Conservation (phyloP, 805 yeast genomes). For the Barnettozyma californica region DNA sequence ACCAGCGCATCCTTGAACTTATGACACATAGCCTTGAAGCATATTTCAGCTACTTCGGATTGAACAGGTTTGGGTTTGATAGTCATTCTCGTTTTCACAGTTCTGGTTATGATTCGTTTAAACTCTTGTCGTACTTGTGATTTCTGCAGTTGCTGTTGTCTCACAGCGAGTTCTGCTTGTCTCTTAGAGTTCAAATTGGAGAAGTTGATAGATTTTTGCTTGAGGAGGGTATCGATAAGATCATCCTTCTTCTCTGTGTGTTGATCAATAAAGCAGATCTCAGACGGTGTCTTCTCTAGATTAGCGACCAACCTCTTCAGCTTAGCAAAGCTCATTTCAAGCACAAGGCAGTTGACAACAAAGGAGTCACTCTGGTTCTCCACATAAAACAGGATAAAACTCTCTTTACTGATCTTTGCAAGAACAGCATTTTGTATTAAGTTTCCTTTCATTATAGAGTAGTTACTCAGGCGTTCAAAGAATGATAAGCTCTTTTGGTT, state of each 20-base stretch:
- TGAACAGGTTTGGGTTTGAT: conserved; percentile 13
- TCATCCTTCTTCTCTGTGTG: conserved; percentile 17
- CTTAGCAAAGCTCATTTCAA: conserved; percentile 14
- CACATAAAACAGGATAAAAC: conserved; percentile 18
- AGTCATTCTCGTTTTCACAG: conserved; percentile 14
- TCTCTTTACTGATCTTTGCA: conserved; percentile 7
- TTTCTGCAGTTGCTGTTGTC: conserved; percentile 17
- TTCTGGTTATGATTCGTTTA: conserved; percentile 13
- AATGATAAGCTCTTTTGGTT: conserved; percentile 9
- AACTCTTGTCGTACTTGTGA: conserved; percentile 15
- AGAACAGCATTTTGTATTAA: conserved; percentile 14
- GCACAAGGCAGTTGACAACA: conserved; percentile 16
- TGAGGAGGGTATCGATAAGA: conserved; percentile 20
- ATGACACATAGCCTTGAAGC: conserved; percentile 20
- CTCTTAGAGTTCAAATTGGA: conserved; percentile 15
- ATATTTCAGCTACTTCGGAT: conserved; percentile 22
- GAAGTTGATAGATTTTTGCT: conserved; percentile 13
- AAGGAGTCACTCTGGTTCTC: conserved; percentile 10
- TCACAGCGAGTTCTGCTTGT: conserved; percentile 15
- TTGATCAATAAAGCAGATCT: conserved; percentile 19
- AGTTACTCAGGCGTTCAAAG: conserved; percentile 16
- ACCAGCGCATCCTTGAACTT: conserved; percentile 14
- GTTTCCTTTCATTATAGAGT: conserved; percentile 11
- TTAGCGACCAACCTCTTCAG: conserved; percentile 5
- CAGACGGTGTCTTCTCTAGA: neutral